Base-by-base conservation (phyloP, 2,329 filamentous ascomycete species). In the Sporothrix protearum region DNA sequence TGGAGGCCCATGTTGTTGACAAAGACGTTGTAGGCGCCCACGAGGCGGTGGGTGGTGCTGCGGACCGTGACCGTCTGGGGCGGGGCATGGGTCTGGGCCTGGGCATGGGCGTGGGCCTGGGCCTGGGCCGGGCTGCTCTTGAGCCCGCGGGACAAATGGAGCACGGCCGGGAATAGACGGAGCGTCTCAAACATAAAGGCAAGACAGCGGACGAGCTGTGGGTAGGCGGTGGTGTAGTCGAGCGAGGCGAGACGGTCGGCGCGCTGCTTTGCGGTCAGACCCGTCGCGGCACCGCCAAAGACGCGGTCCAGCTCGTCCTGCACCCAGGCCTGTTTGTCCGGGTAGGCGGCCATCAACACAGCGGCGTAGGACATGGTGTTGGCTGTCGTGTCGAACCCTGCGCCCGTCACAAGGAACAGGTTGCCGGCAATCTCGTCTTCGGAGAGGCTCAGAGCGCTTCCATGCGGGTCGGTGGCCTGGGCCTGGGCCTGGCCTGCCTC, bases 331-430 rank as follows among this genome's bases (percentile, higher is more conserved):
- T 74, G 73, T 28, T 59, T 57, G 7, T 73, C 73, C 1, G 67
- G 69, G 39, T 70, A 69, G 14, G 49, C 25, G 8, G 85, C 84
- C 0, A 83, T 84, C 1, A 85, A 84, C 68, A 84, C 83, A 0
- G 79, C 87, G 61, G 80, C 82, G 0, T 88, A 83, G 73, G 81
- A 86, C n/a, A 79, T 47, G 22, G 71, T 73, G 55, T 74, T 74
- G 14, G 71, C 80, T 0, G 78, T 85, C 71, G 83, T 84, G 0
- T 76, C 84, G 68, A 83, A 82, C 78, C 86, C 88, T 76, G 80
- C 81, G 2, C 87, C 86, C 85, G 75, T 88, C 3, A 77, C 78
- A 9, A 84, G 84, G 70, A 86, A 88, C 74, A 78, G 87, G 39
- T 74, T 74, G 39, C 71, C 73, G 33, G 59, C 47, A 77, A 81